phyloP scores from a whole-genome alignment of 768 basidiomycete species.

The Leucogyrophana mollusca region DNA sequence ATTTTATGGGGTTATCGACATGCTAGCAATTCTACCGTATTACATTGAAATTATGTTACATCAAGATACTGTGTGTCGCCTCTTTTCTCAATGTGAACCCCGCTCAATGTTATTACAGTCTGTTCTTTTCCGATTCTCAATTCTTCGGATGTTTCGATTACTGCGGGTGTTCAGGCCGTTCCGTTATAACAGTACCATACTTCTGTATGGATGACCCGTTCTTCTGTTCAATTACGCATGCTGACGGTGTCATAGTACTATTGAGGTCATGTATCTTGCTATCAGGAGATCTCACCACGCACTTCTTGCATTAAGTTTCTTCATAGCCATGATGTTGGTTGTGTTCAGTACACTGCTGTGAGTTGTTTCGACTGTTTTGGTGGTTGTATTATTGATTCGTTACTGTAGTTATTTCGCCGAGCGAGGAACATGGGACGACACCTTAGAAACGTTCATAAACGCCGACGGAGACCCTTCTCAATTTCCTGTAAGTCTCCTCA shows the following conservation, averaged over 20 bases:
- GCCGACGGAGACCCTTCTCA: conserved; percentile 81
- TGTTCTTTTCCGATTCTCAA: conserved; percentile 87
- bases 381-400: background rate
- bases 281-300: conserved; percentile 86
- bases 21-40: conserved; percentile 84
- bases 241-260: conserved; percentile 49
- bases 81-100: conserved; percentile 1
- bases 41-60: conserved; percentile 82
- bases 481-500: conserved; percentile 53
- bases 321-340: conserved; percentile 83
- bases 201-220: conserved; percentile 53
- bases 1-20: conserved; percentile 84
- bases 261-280: conserved; percentile 91
- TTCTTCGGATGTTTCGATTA: conserved; percentile 85
- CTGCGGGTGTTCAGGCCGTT: conserved; percentile 89
- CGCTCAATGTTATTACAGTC: conserved; percentile 43
- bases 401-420: conserved; percentile 78
- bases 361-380: conserved; percentile 23
- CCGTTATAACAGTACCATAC: conserved; percentile 76
- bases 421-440: conserved; percentile 85
- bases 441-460: conserved; percentile 78
- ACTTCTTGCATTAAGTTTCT: conserved; percentile 82
- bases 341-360: conserved; percentile 86
- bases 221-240: background rate
- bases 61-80: conserved; percentile 75